Percentiles rank a stretch among this genome's conserved stretches.
These are phyloP conservation scores for Aegilops bicornis DNA, from an alignment of 176 grass and related monocot species.

Conservation along the genomic window DNA sequence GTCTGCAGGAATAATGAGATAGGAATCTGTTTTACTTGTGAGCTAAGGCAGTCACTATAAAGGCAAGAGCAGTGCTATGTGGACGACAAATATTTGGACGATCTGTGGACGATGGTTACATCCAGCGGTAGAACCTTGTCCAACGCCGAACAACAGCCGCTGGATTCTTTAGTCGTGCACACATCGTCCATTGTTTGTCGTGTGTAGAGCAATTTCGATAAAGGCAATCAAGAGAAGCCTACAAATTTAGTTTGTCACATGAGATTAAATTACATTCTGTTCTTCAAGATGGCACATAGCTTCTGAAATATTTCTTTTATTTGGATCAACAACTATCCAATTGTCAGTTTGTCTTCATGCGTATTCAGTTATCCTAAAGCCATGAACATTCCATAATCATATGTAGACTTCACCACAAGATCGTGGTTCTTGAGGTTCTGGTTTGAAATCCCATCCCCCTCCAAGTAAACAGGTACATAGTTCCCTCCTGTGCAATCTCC, in stretches of 20 bases:
- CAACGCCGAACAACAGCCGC: too few species aligned
- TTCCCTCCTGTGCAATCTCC: background rate
- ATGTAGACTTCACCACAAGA: background rate
- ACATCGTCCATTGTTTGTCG: too few species aligned
- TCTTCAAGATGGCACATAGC: background rate
- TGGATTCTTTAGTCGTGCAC: too few species aligned
- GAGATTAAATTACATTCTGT: background rate
- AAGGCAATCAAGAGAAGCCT: background rate
- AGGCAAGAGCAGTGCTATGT: too few species aligned
- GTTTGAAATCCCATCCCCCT: background rate
- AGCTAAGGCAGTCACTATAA: background rate
- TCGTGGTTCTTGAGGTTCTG: background rate
- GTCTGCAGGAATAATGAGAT: background rate
- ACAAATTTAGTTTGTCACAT: background rate
- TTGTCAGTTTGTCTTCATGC: background rate
- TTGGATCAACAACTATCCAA: background rate
- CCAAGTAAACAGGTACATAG: background rate
- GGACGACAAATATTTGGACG: too few species aligned
- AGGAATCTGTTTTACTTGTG: background rate
- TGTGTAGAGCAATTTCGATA: background rate
- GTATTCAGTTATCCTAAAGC: background rate
- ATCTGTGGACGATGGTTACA: too few species aligned
- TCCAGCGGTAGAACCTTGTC: too few species aligned
- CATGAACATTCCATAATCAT: background rate
- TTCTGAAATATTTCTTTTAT: background rate